These are phyloP conservation scores for Spatholobus suberectus DNA, from an alignment of 306 rosid genomes.

Conservation along the genomic window DNA sequence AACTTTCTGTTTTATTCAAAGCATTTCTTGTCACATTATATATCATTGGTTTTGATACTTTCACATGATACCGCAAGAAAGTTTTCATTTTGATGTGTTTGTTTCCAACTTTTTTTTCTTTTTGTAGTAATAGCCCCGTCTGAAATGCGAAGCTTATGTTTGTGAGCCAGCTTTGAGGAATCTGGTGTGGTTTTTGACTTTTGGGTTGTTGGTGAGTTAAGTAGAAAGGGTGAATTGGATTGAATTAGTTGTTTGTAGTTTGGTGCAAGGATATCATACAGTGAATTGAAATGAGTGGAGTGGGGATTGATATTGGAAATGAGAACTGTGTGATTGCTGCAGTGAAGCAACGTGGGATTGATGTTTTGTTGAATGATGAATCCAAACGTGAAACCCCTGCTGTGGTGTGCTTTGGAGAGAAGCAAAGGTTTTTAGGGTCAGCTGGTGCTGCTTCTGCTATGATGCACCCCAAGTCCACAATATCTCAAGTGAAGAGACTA, in stretches of 20 bases:
- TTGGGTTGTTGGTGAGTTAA: conserved; percentile 38
- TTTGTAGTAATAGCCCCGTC: conserved; percentile 38
- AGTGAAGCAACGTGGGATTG: conserved; percentile 88
- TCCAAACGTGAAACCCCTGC: conserved; percentile 93
- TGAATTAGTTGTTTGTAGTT: conserved; percentile 23
- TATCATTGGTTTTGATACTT: neutral
- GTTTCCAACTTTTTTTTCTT: neutral
- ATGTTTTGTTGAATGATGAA: conserved; percentile 84
- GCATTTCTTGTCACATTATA: neutral
- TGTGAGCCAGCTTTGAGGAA: conserved; percentile 32
- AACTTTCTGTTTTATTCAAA: neutral
- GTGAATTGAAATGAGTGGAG: conserved; percentile 72
- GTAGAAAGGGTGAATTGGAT: conserved; percentile 29
- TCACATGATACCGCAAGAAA: neutral
- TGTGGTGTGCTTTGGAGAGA: conserved; percentile 86
- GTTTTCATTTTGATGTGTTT: conserved; percentile 33
- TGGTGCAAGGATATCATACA: neutral
- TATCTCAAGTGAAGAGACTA: conserved; percentile 90
- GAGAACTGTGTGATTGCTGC: conserved; percentile 94
- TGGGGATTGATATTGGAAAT: conserved; percentile 96
- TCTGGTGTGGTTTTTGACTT: conserved; percentile 13
- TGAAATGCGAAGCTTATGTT: conserved; percentile 37
- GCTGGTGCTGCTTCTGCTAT: conserved; percentile 89
- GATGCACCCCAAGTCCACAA: conserved; percentile 80
- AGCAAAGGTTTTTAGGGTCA: conserved; percentile 92